Percentiles rank a stretch among this genome's conserved stretches.
These are phyloP conservation scores for Apiospora rasikravindrae DNA, from an alignment of 2,329 filamentous ascomycete genomes.

Conservation along the genomic window DNA sequence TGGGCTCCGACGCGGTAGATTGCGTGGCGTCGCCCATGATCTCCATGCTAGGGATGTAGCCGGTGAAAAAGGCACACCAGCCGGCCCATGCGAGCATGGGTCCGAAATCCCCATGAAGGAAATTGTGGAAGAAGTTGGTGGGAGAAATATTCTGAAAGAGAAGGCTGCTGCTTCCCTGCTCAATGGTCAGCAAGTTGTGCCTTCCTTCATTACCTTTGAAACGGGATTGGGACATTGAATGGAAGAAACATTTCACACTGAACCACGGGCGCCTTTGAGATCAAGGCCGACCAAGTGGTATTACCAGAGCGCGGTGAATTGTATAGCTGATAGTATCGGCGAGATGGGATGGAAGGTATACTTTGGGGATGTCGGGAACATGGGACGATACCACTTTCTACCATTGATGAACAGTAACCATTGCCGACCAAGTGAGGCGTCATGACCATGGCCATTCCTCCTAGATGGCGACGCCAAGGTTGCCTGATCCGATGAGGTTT, in stretches of 20 bases:
- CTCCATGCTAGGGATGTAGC: too few relatives aligned
- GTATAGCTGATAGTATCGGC: not conserved
- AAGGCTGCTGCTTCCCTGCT: not conserved
- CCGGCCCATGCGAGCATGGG: not conserved
- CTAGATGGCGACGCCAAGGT: not conserved
- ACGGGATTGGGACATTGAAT: not conserved
- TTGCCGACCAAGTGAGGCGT: not conserved
- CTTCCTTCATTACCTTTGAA: not conserved
- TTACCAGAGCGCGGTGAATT: not conserved
- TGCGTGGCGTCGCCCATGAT: too few relatives aligned
- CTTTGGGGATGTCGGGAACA: not conserved
- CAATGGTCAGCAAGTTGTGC: not conserved
- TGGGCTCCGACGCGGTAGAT: not conserved
- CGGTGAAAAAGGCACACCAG: too few relatives aligned
- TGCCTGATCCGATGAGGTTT: not conserved
- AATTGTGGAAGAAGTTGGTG: not conserved
- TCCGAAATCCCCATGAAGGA: too few relatives aligned
- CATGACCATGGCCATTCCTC: not conserved
- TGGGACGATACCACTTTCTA: not conserved
- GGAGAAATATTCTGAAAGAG: too few relatives aligned
- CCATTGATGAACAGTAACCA: not conserved
- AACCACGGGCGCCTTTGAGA: not conserved
- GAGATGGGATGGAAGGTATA: not conserved
- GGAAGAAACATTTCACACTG: not conserved
- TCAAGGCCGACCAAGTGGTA: not conserved